Base-by-base conservation (phyloP, 768 basidiomycete genomes). In the Suillus alpinus region DNA sequence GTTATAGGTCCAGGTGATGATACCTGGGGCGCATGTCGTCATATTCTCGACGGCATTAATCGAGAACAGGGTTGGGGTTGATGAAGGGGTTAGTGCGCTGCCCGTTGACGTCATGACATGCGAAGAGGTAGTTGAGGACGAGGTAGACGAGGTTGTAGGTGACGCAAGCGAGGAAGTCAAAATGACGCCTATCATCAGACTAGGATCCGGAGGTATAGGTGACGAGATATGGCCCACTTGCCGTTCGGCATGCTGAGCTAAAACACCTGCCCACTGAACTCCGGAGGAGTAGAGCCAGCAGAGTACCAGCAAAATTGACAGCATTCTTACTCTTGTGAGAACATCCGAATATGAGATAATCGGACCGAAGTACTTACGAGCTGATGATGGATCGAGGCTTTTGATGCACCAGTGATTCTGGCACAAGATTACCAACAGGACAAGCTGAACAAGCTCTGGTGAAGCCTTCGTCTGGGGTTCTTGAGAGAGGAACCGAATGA, bases 1-100 rank as follows among this genome's bases (percentile, higher is more conserved):
- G 29, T 5, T 51, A 61, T 81, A 83, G 16, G 57, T 49, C 83
- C 83, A 84, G 26, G 65, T 63, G 62, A 81, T 68, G 10, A 64
- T 53, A 7, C 67, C 69, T 18, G 71, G 58, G 1, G 63, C 63
- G 63, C 80, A 81, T 32, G 77, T 73, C 12, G 65, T 73, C 73
- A 79, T 67, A 43, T 71, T 68, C 29, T 66, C 50, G 29, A 75
- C 60, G 43, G 60, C n/a, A 26, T 58, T 53, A 41, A 77, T 69
- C 18, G 18, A n/a, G 59, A 76, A 64, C 6, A 9, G 61, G 50
- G 6, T 9, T 10, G 66, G 23, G 46, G 68, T 62, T 53, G 60
- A 58, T n/a, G 63, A 64, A 47, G 55, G 62, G 14, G 53, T 40
- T 14, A n/a, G 37, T 41, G 44, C 39, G 16, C 59, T 57, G 12